Percentiles rank a stretch among this genome's conserved stretches.
Evolutionary conservation across 768 basidiomycete genomes (phyloP).

Genomic region (Fomitopsis pulvina): DNA sequence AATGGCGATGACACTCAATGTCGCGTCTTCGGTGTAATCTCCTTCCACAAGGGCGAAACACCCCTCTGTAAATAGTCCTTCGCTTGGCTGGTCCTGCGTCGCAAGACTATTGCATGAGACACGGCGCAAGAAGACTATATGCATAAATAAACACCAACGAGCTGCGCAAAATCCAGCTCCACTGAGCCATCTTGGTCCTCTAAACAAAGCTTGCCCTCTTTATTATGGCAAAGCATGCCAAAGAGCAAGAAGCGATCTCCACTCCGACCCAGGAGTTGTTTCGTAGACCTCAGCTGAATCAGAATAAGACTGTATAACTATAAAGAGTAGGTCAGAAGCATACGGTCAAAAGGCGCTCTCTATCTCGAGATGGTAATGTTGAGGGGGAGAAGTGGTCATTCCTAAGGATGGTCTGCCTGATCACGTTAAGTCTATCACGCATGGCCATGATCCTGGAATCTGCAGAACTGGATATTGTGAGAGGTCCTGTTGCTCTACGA

Average conservation of each 20-base stretch:
- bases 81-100: constrained; percentile 76
- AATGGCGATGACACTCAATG: constrained; percentile 83
- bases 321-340: constrained; percentile 14
- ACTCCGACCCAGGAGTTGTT: constrained; percentile 88
- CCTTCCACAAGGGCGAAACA: constrained; percentile 94
- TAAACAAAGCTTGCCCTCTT: constrained; percentile 84
- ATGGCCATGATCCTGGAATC: constrained; percentile 75
- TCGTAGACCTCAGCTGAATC: constrained; percentile 77
- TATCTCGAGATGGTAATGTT: constrained; percentile 82
- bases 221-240: constrained; percentile 86
- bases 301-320: constrained; percentile 1
- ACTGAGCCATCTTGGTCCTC: constrained; percentile 94
- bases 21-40: constrained; percentile 90
- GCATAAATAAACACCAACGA: constrained; percentile 42
- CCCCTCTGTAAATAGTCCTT: constrained; percentile 95
- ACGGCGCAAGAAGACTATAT: neutral
- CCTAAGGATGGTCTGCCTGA: constrained; percentile 86
- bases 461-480: constrained; percentile 76
- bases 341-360: constrained; percentile 85
- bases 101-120: constrained; percentile 3
- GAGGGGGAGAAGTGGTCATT: constrained; percentile 99
- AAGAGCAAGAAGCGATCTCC: constrained; percentile 88
- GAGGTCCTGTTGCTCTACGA: constrained; percentile 42
- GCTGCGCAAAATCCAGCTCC: constrained; percentile 78
- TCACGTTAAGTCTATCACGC: constrained; percentile 82